phyloP scores from a whole-genome alignment of 371 early-diverging fungal species.

The Mucor irregularis region DNA sequence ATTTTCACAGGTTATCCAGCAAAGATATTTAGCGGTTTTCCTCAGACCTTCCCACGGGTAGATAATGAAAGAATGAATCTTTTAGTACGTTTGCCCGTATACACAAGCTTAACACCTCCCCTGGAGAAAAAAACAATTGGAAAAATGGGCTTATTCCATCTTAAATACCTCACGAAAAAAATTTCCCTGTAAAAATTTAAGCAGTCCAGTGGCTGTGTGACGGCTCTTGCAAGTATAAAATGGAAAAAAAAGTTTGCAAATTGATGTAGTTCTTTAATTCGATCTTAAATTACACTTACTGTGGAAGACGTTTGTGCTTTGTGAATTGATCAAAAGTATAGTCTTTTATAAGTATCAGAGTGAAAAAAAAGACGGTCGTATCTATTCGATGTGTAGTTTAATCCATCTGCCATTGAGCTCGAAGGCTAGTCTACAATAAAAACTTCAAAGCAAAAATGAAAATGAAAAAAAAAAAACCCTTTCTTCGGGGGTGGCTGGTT shows the following conservation, averaged over 20 bases:
- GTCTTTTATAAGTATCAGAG: conserved; percentile 15
- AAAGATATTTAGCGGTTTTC: conserved; percentile 49
- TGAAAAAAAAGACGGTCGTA: conserved; percentile 27
- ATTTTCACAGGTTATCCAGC: conserved; percentile 45
- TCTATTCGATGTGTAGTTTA: conserved; percentile 35
- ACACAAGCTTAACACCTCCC: conserved; percentile 51
- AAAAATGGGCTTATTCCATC: not conserved
- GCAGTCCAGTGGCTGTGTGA: not conserved
- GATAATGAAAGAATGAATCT: conserved; percentile 36
- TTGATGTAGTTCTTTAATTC: conserved; percentile 24
- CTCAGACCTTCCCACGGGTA: conserved; percentile 59
- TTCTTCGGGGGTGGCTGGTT: too few species aligned
- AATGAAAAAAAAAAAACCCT: conserved; percentile 14
- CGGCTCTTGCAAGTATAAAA: not conserved
- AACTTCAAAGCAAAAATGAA: not conserved
- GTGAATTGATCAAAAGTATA: conserved; percentile 4
- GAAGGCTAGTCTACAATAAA: conserved; percentile 28
- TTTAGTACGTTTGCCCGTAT: conserved; percentile 55
- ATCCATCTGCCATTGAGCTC: conserved; percentile 36
- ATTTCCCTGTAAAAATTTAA: conserved; percentile 3
- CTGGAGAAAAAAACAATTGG: conserved; percentile 19
- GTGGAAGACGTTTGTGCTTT: conserved; percentile 11
- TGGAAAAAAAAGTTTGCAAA: conserved; percentile 9
- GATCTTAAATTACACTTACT: conserved; percentile 26
- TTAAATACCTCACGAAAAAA: not conserved